Conservation (phyloP, 371 early-diverging fungal genomes). For the Aphelidium insulamus region DNA sequence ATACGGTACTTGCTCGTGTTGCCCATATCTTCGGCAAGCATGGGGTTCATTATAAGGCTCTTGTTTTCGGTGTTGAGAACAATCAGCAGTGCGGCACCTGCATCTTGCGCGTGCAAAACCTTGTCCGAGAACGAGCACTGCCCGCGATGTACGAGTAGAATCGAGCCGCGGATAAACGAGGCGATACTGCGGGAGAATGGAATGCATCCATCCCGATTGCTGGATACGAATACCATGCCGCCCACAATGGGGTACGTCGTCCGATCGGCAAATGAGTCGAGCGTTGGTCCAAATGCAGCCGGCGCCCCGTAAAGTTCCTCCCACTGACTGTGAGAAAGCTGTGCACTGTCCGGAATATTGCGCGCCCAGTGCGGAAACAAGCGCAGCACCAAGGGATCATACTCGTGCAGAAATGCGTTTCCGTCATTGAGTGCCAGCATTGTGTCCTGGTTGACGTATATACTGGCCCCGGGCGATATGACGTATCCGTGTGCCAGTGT, state of each 20-base stretch:
- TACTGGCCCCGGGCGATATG: no score
- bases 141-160: slow-evolving; percentile 13
- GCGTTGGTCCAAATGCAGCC: slow-evolving; percentile 1
- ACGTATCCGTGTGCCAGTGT: no score
- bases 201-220: slow-evolving; percentile 3
- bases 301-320: neutral
- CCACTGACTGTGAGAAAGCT: neutral
- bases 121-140: slow-evolving; percentile 17
- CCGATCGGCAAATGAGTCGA: neutral
- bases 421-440: no score
- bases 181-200: slow-evolving; percentile 1
- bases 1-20: no score
- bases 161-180: slow-evolving; percentile 2
- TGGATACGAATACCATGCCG: neutral
- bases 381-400: no score
- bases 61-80: slow-evolving; percentile 5
- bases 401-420: no score
- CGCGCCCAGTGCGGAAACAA: no score
- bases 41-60: no score
- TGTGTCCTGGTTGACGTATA: no score
- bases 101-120: slow-evolving; percentile 8
- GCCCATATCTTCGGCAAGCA: no score
- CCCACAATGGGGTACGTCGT: slow-evolving; percentile 1
- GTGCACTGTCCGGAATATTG: no score
- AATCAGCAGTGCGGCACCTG: slow-evolving; percentile 14